Evolutionary conservation across 768 basidiomycete species (phyloP), one percentile per base, ranked within the genome.

Genomic region (Pleurotus giganteus): DNA sequence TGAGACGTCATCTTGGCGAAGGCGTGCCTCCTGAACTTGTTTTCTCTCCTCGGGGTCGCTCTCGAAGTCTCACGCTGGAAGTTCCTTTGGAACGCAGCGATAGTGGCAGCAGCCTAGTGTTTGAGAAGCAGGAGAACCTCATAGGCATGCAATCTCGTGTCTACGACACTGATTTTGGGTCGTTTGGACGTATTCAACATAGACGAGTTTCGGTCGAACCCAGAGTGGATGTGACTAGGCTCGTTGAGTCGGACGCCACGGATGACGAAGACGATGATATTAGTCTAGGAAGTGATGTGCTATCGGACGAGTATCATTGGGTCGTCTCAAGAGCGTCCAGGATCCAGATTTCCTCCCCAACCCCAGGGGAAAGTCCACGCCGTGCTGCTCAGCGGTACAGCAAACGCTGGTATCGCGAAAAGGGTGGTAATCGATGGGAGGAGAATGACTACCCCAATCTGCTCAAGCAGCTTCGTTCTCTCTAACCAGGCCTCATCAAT

Each of bases 361-460:
- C 44, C 8, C 6, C 34, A 3, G 49, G 49, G 1, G 31, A 17
- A 19, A 37, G 37, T 34, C 23, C 49, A 11, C 49, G 49, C 24
- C 49, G 49, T 4, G 32, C 52, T 9, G 54, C 60, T 13, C 63
- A 55, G 26, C 61, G 62, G 15, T 59, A 60, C 42, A 69, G 68
- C n/a, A 62, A 63, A 37, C 69, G 69, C 41, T 79, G 78, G 77
- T 37, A 72, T 6, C 64, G 66, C 26, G 77, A 79, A 60, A 70
- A 69, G 58, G 69, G 66, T 17, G 71, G 73, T 7, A 60, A 56
- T 44, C 65, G 75, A 8, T 69, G 66, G 63, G 70, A 68, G 42
- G 73, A 74, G 55, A 45, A 67, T 4, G 64, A 74, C 57, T 75
- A 71, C 47, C 42, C 65, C 2, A 59, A 64, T 17, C 57, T 80